These are phyloP conservation scores for Quercus variabilis DNA, from an alignment of 306 rosid genomes.

Conservation along the genomic window DNA sequence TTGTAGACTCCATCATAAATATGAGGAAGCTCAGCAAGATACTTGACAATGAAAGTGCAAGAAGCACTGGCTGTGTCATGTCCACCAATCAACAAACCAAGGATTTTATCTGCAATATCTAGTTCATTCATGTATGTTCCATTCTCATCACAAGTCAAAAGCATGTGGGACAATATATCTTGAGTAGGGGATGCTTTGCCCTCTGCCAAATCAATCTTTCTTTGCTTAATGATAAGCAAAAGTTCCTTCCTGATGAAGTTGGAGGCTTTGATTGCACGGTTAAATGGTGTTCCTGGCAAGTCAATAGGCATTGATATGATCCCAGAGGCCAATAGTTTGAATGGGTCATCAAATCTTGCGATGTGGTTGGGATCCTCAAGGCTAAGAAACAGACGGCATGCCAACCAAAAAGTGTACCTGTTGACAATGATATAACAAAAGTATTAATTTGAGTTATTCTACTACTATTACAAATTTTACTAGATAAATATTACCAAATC, in stretches of 20 bases:
- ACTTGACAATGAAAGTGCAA: slow-evolving; percentile 83
- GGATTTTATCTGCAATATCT: slow-evolving; percentile 80
- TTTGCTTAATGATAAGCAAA: slow-evolving; percentile 46
- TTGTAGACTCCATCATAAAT: slow-evolving; percentile 55
- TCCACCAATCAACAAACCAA: slow-evolving; percentile 81
- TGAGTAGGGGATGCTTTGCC: slow-evolving; percentile 56
- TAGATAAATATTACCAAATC: too few relatives aligned
- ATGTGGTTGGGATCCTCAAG: slow-evolving; percentile 53
- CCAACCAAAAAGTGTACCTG: slow-evolving; percentile 77
- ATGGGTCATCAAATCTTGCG: slow-evolving; percentile 43
- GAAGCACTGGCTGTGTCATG: slow-evolving; percentile 89
- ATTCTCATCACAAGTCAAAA: slow-evolving; percentile 40
- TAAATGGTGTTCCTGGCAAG: slow-evolving; percentile 76
- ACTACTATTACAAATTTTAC: too few relatives aligned
- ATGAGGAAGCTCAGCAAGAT: slow-evolving; percentile 78
- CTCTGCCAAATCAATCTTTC: slow-evolving; percentile 56
- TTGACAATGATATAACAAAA: neutral
- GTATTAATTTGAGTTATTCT: too few relatives aligned
- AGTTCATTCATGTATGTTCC: slow-evolving; percentile 55
- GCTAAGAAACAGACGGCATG: slow-evolving; percentile 70
- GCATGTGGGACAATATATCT: slow-evolving; percentile 92
- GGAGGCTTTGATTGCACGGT: slow-evolving; percentile 60
- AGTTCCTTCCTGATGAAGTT: slow-evolving; percentile 53
- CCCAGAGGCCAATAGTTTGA: slow-evolving; percentile 47
- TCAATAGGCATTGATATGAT: slow-evolving; percentile 69